Base-by-base conservation (phyloP, 1,284 basidiomycete species). In the Sanghuangporus baumii region DNA sequence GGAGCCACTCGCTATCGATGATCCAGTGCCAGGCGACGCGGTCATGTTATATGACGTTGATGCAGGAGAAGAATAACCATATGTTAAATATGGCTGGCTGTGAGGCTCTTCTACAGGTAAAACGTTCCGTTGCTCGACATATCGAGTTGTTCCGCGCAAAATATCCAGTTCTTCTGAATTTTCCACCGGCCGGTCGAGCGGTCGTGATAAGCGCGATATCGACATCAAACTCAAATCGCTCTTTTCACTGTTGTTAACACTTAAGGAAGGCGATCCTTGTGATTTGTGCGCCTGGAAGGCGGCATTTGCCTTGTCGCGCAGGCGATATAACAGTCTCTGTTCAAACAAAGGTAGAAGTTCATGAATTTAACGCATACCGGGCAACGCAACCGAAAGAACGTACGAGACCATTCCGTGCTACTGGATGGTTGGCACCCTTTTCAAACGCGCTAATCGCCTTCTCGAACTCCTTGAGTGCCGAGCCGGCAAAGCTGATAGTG, bases 391-490 rank as follows among this genome's bases (percentile, higher is more conserved):
- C 16, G 16, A 18, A 23, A 34, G 26, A 11, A 56, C 71, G 26
- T 58, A 72, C 71, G 59, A 72, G 56, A 14, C 66, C 68, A 37
- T 63, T 57, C 0, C 63, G 64, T 9, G 68, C 67, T 5, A 70
- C 65, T 16, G 67, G 64, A n/a, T 66, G 62, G n/a, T 60, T 57
- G 3, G 64, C 62, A 9, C 55, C 60, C 37, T 34, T 62, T 52
- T 60, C 65, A 64, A 56, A 70, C 8, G 66, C 40, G 18, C 60
- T 47, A 34, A 67, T 65, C 4, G 67, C 67, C 8, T 65, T 58
- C 34, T 68, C 66, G 2, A 69, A 60, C 40, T 67, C 66, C 11
- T 57, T 61, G 41, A 67, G 65, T 2, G 68, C 67, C 38, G 66
- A 59, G 2, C 65, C 31, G 11, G 67, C 66, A 47, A 66, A 55